Percentiles rank a stretch among this genome's conserved stretches.
phyloP scores from a whole-genome alignment of 345 rosid species.

The Brassica cretica region DNA sequence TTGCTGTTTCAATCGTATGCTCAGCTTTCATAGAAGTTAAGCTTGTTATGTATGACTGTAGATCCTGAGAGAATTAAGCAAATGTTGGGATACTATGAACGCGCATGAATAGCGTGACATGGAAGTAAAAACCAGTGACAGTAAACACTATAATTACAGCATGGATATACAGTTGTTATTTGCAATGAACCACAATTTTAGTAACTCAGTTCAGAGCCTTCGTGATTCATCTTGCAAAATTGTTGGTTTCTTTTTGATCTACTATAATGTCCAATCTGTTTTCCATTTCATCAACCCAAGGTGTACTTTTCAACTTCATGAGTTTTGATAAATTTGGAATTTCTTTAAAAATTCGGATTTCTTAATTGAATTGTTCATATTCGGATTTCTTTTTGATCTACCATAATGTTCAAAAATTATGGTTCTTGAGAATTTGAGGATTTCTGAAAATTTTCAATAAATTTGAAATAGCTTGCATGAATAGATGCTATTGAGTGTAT shows the following conservation, averaged over 20 bases:
- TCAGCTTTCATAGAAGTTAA: slow-evolving; percentile 71
- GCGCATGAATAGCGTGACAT: slow-evolving; percentile 16
- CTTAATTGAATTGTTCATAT: too few species aligned
- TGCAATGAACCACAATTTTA: slow-evolving; percentile 6
- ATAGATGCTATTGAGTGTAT: not conserved
- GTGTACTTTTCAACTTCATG: too few species aligned
- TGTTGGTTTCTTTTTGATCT: not conserved
- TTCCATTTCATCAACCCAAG: too few species aligned
- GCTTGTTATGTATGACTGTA: slow-evolving; percentile 65
- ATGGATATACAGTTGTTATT: not conserved
- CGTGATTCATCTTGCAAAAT: slow-evolving; percentile 44
- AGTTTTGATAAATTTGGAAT: too few species aligned
- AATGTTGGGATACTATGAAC: slow-evolving; percentile 8
- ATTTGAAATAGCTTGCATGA: not conserved
- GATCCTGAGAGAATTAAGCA: slow-evolving; percentile 54
- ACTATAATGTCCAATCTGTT: too few species aligned
- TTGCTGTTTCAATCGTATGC: slow-evolving; percentile 61
- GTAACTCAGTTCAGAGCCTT: slow-evolving; percentile 13
- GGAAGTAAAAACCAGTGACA: slow-evolving; percentile 3
- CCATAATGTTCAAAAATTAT: not conserved
- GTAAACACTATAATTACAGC: not conserved
- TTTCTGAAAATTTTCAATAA: too few species aligned
- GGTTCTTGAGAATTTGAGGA: not conserved
- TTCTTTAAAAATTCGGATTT: too few species aligned
- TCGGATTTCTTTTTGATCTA: too few species aligned